Conservation (phyloP, 2,329 filamentous ascomycete genomes). For the Alternaria sp. region DNA sequence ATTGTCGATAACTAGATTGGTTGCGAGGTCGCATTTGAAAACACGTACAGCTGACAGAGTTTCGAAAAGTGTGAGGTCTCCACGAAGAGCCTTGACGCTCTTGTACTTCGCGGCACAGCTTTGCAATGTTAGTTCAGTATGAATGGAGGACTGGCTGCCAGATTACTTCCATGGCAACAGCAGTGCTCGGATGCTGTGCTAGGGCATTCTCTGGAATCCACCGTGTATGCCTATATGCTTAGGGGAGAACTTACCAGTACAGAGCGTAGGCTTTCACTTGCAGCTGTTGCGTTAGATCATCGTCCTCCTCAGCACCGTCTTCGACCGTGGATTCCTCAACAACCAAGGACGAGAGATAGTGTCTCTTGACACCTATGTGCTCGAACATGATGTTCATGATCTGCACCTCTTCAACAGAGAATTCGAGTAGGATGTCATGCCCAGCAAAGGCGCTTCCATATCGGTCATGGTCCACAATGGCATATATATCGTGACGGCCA, state of each 20-base stretch:
- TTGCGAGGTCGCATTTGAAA: neutral
- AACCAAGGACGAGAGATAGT: slow-evolving; percentile 30
- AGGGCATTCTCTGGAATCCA: neutral
- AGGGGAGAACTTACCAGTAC: slow-evolving; percentile 29
- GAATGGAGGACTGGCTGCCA: neutral
- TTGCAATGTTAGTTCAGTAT: slow-evolving; percentile 9
- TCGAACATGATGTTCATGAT: slow-evolving; percentile 27
- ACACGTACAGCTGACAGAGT: neutral
- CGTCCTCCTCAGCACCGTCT: slow-evolving; percentile 11
- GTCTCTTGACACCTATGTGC: slow-evolving; percentile 15
- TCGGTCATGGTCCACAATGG: slow-evolving; percentile 28
- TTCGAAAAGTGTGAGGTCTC: slow-evolving; percentile 20
- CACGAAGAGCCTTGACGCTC: slow-evolving; percentile 29
- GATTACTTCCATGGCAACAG: neutral
- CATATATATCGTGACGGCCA: slow-evolving; percentile 22
- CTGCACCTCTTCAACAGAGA: slow-evolving; percentile 25
- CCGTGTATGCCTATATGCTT: too few species aligned
- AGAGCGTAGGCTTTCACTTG: slow-evolving; percentile 30
- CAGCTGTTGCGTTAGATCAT: slow-evolving; percentile 15
- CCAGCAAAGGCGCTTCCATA: slow-evolving; percentile 22
- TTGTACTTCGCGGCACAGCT: slow-evolving; percentile 39
- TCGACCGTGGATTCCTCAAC: slow-evolving; percentile 23
- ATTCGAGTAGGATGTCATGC: slow-evolving; percentile 25
- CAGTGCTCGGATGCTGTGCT: neutral
- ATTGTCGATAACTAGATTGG: neutral